These are phyloP conservation scores for Globisporangium orthogonon DNA, from an alignment of 352 stramenopile genomes.

Conservation along the genomic window DNA sequence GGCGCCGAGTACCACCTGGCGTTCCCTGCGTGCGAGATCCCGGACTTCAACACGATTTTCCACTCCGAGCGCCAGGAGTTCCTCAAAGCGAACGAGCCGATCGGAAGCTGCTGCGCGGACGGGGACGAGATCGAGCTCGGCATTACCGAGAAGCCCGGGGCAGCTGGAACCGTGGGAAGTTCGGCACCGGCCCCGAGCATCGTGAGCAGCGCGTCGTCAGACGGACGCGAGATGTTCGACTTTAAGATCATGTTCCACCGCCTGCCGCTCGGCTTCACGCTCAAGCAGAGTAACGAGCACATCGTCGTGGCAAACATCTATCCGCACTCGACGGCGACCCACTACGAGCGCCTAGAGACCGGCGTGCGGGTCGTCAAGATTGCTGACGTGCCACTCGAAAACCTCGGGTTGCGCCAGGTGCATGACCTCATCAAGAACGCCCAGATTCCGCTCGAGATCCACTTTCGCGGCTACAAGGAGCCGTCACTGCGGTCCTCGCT, in stretches of 20 bases:
- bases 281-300: constrained; percentile 70
- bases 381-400: constrained; percentile 42
- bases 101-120: constrained; percentile 40
- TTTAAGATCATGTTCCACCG: constrained; percentile 83
- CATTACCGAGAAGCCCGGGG: constrained; percentile 25
- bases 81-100: constrained; percentile 37
- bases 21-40: constrained; percentile 60
- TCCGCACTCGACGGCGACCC: constrained; percentile 62
- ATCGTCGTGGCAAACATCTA: constrained; percentile 85
- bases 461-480: constrained; percentile 43
- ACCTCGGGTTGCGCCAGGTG: constrained; percentile 72
- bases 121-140: constrained; percentile 64
- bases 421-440: constrained; percentile 81
- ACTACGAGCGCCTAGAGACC: constrained; percentile 62
- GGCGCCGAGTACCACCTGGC: constrained; percentile 54
- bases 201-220: constrained; percentile 19
- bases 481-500: constrained; percentile 13
- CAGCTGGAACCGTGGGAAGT: background rate
- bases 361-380: constrained; percentile 76
- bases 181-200: constrained; percentile 9
- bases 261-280: constrained; percentile 78
- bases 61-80: constrained; percentile 52
- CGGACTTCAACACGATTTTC: constrained; percentile 70
- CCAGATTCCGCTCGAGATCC: constrained; percentile 59
- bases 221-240: constrained; percentile 33